Evolutionary conservation across 1,284 basidiomycete species (phyloP), one percentile per base, ranked within the genome.

Genomic region (Irpex sp.): DNA sequence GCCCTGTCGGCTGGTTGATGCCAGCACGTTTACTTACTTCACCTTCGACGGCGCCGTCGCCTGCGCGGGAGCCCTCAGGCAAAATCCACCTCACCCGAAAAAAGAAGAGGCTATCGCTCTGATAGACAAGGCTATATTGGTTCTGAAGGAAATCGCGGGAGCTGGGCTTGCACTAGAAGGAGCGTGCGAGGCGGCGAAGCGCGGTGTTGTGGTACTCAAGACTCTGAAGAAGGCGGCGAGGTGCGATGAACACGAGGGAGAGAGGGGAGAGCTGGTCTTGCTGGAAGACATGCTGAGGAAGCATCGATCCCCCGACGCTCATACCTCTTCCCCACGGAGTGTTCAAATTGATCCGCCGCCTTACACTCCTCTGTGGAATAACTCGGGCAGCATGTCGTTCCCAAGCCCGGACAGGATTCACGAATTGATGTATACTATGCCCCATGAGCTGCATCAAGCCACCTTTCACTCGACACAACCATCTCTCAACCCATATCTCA

Each of bases 11-110:
- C 57, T 59, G 46, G 59, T 60, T 26, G 66, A 58, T 68, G 70
- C 69, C 60, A 69, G 56, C 63, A 68, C 51, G 49, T 58, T 63
- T 53, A 35, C 71, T 26, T 75, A 73, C 66, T 72, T 74, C 57
- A 62, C 70, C n/a, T 74, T 76, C 66, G 74, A 75, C 61, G 74
- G 71, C 57, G 71, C 70, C 6, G 70, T 76, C 57, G 70, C 71
- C 39, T 68, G 75, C 15, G 68, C 66, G 1, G 71, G 70, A 9
- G 72, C 68, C 36, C 61, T 72, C 19, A 67, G 70, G 46, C 72
- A 73, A 61, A 63, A 65, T 50, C 71, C 72, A 47, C 72, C 71
- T 8, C 70, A 72, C 47, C 65, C 69, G 51, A 67, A 67, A 58
- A 66, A 65, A 39, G 36, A 53, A 43, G 70, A 72, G 65, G 70